Percentiles rank a stretch among this genome's conserved stretches.
phyloP scores from a whole-genome alignment of 2,329 filamentous ascomycete genomes.

The Scopulariopsis brevicaulis region DNA sequence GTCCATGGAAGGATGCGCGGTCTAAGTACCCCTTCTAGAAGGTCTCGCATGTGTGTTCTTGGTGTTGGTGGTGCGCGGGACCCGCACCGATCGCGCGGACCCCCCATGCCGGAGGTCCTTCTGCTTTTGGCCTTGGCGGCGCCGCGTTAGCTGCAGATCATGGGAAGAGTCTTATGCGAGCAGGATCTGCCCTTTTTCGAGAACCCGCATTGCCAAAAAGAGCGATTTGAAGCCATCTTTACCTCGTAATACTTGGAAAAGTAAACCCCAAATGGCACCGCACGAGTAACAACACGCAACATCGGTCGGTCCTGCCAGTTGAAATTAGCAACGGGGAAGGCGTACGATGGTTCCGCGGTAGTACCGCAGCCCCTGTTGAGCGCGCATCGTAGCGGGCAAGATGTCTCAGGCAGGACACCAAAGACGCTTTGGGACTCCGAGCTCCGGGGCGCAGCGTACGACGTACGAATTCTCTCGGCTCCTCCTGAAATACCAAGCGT shows the following conservation, averaged over 20 bases:
- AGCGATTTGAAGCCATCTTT: not conserved
- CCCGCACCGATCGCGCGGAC: not conserved
- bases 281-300: not conserved
- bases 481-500: too few relatives aligned
- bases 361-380: not conserved
- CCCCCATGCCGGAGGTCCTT: not conserved
- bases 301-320: not conserved
- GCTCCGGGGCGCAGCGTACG: too few relatives aligned
- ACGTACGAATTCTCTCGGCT: too few relatives aligned
- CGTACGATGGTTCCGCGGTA: not conserved
- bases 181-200: not conserved
- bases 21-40: not conserved
- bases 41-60: not conserved
- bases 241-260: not conserved
- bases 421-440: too few relatives aligned
- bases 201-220: not conserved
- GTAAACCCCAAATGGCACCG: not conserved
- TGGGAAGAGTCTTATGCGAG: not conserved
- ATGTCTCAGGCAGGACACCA: too few relatives aligned
- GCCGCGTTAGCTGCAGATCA: constrained; percentile 1
- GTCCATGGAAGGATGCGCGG: not conserved
- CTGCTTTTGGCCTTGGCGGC: not conserved
- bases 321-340: not conserved
- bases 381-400: too few relatives aligned
- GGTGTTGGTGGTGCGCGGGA: not conserved